phyloP scores from a whole-genome alignment of 305 asterid species.

The Fraxinus dipetala region DNA sequence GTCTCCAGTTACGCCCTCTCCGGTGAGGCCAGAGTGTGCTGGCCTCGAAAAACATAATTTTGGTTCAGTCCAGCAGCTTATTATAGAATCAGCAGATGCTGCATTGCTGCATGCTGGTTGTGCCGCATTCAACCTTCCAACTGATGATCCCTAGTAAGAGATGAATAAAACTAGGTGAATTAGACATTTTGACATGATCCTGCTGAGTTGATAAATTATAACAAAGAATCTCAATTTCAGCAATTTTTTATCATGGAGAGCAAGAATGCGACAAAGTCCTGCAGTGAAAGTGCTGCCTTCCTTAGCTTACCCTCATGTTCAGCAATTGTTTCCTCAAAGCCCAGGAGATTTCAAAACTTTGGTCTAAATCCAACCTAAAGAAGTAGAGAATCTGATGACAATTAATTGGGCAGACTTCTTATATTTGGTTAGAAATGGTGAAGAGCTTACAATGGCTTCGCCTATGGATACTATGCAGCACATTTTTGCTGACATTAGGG shows the following conservation, averaged over 20 bases:
- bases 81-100: constrained; percentile 57
- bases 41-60: constrained; percentile 46
- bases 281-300: background rate
- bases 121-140: constrained; percentile 34
- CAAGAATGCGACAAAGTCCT: background rate
- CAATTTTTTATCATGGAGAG: background rate
- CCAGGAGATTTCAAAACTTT: background rate
- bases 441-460: background rate
- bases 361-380: background rate
- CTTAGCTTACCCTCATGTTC: background rate
- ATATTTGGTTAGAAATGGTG: background rate
- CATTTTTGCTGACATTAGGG: background rate
- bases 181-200: background rate
- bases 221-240: background rate
- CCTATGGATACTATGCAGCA: background rate
- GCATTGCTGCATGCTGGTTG: constrained; percentile 63
- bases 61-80: constrained; percentile 68
- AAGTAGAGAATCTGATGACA: background rate
- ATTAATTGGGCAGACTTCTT: background rate
- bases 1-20: constrained; percentile 49
- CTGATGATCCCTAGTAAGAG: constrained; percentile 38
- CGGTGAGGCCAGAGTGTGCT: constrained; percentile 39
- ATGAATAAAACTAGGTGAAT: constrained; percentile 9
- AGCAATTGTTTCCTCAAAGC: background rate
- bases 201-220: background rate